Percentiles rank a stretch among this genome's conserved stretches.
Conservation (phyloP, 306 rosid genomes). For the Rubus parviflorus region DNA sequence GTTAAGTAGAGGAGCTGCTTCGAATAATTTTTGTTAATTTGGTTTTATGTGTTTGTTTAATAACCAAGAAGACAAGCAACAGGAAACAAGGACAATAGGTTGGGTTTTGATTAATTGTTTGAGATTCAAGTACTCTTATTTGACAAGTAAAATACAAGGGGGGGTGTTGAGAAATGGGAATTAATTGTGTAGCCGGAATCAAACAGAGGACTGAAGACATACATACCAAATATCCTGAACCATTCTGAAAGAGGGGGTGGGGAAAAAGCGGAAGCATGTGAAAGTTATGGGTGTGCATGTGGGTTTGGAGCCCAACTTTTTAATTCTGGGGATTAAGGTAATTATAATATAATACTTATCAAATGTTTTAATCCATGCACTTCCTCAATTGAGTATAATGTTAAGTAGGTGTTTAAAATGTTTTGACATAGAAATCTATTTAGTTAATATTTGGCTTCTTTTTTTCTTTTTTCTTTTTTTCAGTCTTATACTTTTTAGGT, state of each 20-base stretch:
- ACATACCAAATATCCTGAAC: not conserved
- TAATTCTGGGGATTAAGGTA: not conserved
- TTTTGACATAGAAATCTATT: not conserved
- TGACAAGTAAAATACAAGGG: slow-evolving; percentile 17
- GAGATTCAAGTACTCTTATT: slow-evolving; percentile 6
- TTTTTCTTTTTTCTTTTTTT: not conserved
- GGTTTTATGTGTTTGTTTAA: not conserved
- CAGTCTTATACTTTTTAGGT: not conserved
- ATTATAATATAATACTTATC: not conserved
- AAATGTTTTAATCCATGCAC: not conserved
- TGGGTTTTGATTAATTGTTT: not conserved
- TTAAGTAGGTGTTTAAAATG: not conserved
- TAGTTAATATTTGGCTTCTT: not conserved
- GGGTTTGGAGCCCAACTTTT: not conserved
- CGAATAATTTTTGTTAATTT: not conserved
- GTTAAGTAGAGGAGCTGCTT: not conserved
- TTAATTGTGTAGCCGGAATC: slow-evolving; percentile 7
- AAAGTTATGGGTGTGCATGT: slow-evolving; percentile 15
- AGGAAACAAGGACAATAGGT: not conserved
- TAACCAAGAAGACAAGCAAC: slow-evolving; percentile 10
- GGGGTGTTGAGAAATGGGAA: slow-evolving; percentile 3
- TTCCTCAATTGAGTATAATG: not conserved
- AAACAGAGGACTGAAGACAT: not conserved
- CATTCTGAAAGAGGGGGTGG: not conserved
- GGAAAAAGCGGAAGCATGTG: slow-evolving; percentile 15